A percentile compares a stretch with the other conserved stretches of the same genome.
Evolutionary conservation across 805 yeast genomes (phyloP).

Genomic region (Schwanniomyces polymorphus): DNA sequence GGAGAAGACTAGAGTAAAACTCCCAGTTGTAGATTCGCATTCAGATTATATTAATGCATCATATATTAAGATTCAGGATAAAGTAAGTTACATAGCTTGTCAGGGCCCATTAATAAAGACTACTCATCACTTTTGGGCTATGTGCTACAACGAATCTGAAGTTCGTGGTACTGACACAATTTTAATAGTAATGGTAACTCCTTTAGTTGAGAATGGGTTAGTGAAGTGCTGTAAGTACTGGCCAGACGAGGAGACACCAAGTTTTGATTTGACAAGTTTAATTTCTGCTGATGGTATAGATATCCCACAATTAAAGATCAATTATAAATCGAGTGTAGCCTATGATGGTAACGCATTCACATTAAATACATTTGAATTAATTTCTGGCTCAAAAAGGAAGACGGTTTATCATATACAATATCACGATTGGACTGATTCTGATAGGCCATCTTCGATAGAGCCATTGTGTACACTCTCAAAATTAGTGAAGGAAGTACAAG

Average conservation of each 20-base stretch:
- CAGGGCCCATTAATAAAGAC: constrained; percentile 61
- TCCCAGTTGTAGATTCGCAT: constrained; percentile 15
- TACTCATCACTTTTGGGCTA: constrained; percentile 48
- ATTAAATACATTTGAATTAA: constrained; percentile 25
- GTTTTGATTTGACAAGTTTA: constrained; percentile 17
- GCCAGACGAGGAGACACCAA: constrained; percentile 24
- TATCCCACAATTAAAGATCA: constrained; percentile 13
- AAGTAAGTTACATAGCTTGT: constrained; percentile 56
- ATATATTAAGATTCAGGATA: constrained; percentile 17
- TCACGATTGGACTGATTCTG: constrained; percentile 46
- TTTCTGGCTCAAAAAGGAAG: constrained; percentile 15
- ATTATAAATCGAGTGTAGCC: constrained; percentile 16
- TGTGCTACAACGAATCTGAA: constrained; percentile 38
- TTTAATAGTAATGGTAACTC: constrained; percentile 46
- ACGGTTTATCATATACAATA: constrained; percentile 41
- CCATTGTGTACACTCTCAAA: constrained; percentile 28
- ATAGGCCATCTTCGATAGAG: constrained; percentile 32
- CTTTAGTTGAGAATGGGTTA: constrained; percentile 45
- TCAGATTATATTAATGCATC: constrained; percentile 44
- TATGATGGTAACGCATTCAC: constrained; percentile 18
- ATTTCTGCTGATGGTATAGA: constrained; percentile 21
- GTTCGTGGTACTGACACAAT: constrained; percentile 22
- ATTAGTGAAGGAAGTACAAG: constrained; percentile 13
- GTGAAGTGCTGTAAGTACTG: constrained; percentile 45
- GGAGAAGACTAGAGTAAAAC: constrained; percentile 33